These are phyloP conservation scores for Mediolabrus comicus DNA, from an alignment of 108 stramenopile species.

Conservation along the genomic window DNA sequence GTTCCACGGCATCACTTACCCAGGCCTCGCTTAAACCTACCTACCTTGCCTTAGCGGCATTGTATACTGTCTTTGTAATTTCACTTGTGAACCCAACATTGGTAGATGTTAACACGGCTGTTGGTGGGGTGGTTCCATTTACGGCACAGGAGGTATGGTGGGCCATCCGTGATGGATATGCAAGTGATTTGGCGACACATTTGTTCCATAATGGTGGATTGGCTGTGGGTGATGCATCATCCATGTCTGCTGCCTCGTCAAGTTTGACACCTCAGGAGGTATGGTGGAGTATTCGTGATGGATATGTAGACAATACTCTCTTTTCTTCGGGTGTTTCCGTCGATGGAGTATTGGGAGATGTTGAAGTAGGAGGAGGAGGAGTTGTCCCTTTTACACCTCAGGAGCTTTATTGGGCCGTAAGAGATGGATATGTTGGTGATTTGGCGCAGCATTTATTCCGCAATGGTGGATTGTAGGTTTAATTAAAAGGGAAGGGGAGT, in stretches of 20 bases:
- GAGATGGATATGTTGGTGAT: slow-evolving; percentile 43
- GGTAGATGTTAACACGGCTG: not conserved
- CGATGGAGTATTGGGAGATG: not conserved
- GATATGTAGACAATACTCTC: slow-evolving; percentile 34
- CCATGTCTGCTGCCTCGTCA: slow-evolving; percentile 1
- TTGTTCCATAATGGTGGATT: slow-evolving; percentile 43
- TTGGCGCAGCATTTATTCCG: slow-evolving; percentile 43
- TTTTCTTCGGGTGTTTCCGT: not conserved
- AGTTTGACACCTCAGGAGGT: slow-evolving; percentile 48
- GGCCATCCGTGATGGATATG: slow-evolving; percentile 41
- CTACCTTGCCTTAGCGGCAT: slow-evolving; percentile 39
- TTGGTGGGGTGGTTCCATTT: slow-evolving; percentile 14
- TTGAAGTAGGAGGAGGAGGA: not conserved
- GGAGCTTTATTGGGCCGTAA: slow-evolving; percentile 52
- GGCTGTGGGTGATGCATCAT: slow-evolving; percentile 3
- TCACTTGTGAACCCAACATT: not conserved
- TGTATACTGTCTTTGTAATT: slow-evolving; percentile 23
- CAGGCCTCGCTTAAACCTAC: slow-evolving; percentile 37
- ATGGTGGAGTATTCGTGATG: slow-evolving; percentile 47
- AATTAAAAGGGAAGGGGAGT: no score
- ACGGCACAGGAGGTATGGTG: slow-evolving; percentile 47
- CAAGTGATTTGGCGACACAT: slow-evolving; percentile 25
- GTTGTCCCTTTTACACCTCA: slow-evolving; percentile 36
- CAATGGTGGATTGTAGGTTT: slow-evolving; percentile 51
- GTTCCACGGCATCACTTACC: slow-evolving; percentile 7